These are phyloP conservation scores for Apiospora koreana DNA, from an alignment of 2,329 filamentous ascomycete species.

Conservation along the genomic window DNA sequence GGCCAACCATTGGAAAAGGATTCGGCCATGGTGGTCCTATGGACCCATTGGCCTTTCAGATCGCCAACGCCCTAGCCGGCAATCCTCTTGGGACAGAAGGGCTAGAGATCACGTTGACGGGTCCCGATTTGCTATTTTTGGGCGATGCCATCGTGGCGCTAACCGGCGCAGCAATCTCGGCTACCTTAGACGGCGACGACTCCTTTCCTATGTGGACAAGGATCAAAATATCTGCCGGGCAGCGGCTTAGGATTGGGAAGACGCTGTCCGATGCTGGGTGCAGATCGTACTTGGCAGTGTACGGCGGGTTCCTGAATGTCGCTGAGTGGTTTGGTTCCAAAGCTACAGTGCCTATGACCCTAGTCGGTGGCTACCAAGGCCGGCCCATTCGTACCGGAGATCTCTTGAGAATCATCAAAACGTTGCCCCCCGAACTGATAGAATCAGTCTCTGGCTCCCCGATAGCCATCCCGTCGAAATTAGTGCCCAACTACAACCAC, in stretches of 20 bases:
- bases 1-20: slow-evolving; percentile 57
- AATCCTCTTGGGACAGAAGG: slow-evolving; percentile 53
- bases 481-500: slow-evolving; percentile 49
- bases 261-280: slow-evolving; percentile 50
- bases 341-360: slow-evolving; percentile 57
- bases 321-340: slow-evolving; percentile 61
- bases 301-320: slow-evolving; percentile 40
- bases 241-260: slow-evolving; percentile 52
- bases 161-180: slow-evolving; percentile 56
- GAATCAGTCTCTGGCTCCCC: neutral
- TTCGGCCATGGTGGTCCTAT: slow-evolving; percentile 62
- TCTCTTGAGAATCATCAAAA: slow-evolving; percentile 43
- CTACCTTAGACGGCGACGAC: slow-evolving; percentile 47
- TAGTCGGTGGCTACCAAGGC: slow-evolving; percentile 61
- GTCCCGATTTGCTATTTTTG: slow-evolving; percentile 59
- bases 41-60: slow-evolving; percentile 58
- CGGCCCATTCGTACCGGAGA: slow-evolving; percentile 56
- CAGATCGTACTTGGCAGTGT: slow-evolving; percentile 59
- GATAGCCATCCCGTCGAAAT: slow-evolving; percentile 22
- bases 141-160: slow-evolving; percentile 55
- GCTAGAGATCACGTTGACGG: slow-evolving; percentile 61
- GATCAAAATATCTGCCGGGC: slow-evolving; percentile 48
- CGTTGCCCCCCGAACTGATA: slow-evolving; percentile 33
- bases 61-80: slow-evolving; percentile 61
- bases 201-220: slow-evolving; percentile 56